Evolutionary conservation across 169 alveolate genomes (phyloP).

Genomic region (Ichthyophthirius multifiliis): DNA sequence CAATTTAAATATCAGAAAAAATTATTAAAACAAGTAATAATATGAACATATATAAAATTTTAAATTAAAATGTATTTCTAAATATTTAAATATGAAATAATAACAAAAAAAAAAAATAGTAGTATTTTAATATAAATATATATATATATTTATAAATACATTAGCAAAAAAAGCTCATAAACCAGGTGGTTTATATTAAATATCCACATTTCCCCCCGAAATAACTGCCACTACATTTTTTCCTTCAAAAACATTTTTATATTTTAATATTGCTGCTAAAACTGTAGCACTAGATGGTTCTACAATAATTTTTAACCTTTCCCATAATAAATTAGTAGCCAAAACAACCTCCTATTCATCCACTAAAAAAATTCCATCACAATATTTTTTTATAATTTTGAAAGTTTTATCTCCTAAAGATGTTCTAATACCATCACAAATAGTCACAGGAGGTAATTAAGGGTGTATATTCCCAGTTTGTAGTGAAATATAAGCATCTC

Average conservation of each 20-base stretch:
- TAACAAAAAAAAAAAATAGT: too few relatives aligned
- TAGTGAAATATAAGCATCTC: conserved; percentile 18
- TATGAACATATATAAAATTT: too few relatives aligned
- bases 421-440: conserved; percentile 5
- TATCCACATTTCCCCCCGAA: conserved; percentile 21
- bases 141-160: too few relatives aligned
- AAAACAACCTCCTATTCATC: conserved; percentile 12
- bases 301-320: conserved; percentile 11
- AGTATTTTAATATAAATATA: too few relatives aligned
- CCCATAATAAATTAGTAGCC: conserved; percentile 10
- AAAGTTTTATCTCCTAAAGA: conserved; percentile 16
- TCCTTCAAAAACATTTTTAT: background rate
- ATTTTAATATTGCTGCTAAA: conserved; percentile 13
- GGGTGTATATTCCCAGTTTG: conserved; percentile 2
- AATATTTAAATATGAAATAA: too few relatives aligned
- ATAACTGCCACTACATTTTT: background rate
- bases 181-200: background rate
- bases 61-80: too few relatives aligned
- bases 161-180: background rate
- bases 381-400: background rate
- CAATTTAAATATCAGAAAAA: too few relatives aligned
- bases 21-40: too few relatives aligned
- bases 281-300: conserved; percentile 23
- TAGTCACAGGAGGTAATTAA: background rate
- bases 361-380: background rate